Evolutionary conservation across 768 basidiomycete genomes (phyloP).

Genomic region (Amanita polypyramis): DNA sequence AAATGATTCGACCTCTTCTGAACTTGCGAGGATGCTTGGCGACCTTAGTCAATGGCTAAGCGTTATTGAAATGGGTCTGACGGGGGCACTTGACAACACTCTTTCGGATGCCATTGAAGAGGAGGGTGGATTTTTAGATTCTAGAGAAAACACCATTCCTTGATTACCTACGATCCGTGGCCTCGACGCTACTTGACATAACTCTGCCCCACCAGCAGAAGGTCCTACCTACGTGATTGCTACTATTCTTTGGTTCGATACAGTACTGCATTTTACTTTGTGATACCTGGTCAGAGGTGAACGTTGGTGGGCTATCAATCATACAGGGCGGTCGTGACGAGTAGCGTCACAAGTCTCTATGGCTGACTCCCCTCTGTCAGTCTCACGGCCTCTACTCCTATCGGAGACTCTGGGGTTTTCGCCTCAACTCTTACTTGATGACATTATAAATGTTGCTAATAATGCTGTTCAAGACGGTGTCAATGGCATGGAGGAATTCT

Average conservation of each 20-base stretch:
- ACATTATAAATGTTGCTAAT: slow-evolving; percentile 77
- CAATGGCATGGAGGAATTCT: slow-evolving; percentile 70
- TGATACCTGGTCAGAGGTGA: too few relatives aligned
- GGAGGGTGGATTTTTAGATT: slow-evolving; percentile 38
- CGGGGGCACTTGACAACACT: slow-evolving; percentile 47
- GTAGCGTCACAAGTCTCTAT: background rate
- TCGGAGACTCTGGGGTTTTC: slow-evolving; percentile 77
- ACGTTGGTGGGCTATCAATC: too few relatives aligned
- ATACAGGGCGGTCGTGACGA: too few relatives aligned
- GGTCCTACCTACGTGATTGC: too few relatives aligned
- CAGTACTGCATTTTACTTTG: too few relatives aligned
- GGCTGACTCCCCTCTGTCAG: background rate
- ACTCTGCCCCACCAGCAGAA: too few relatives aligned
- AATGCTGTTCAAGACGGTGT: slow-evolving; percentile 70
- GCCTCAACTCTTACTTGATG: slow-evolving; percentile 77
- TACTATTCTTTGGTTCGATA: too few relatives aligned
- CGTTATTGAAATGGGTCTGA: slow-evolving; percentile 63
- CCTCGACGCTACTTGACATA: background rate
- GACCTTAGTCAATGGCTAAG: slow-evolving; percentile 71
- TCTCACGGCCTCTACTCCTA: slow-evolving; percentile 37
- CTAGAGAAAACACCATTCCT: slow-evolving; percentile 8
- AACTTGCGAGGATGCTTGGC: slow-evolving; percentile 65
- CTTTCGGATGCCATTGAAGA: slow-evolving; percentile 49
- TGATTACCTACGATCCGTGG: background rate
- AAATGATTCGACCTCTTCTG: slow-evolving; percentile 49